Evolutionary conservation across 768 basidiomycete species (phyloP), one percentile per base, ranked within the genome.

Genomic region (Amanita jacksonii): DNA sequence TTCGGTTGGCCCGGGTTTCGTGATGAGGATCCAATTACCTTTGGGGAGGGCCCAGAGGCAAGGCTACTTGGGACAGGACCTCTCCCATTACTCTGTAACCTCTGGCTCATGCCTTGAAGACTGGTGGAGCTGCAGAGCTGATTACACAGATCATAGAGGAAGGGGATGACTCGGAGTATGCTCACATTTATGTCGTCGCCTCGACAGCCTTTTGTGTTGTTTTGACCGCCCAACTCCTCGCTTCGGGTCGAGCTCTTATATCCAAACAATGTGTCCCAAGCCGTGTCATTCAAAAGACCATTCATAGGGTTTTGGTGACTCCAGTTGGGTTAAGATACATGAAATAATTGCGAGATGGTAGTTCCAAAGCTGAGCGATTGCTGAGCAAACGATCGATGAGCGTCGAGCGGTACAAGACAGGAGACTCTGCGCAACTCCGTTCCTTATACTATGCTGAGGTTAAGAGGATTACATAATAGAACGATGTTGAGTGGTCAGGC

Each of bases 21-120:
- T 38, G 36, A 38, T 10, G 20, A 23, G 36, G 20, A 23, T 20
- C 50, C 6, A 40, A 52, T 57, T 12, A 8, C 22, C 4, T 54
- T 56, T 20, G 56, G 54, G 5, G 37, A 22, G 9, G 52, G 55
- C 7, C 46, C 52, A 12, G 49, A 53, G 8, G 56, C 47, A 5
- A n/a, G 16, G 13, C 37, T 37, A 38, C 16, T 48, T 40, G 49
- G 51, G 34, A 38, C 24, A 13, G 54, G 52, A 25, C 56, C 53
- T 3, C 39, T 47, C 30, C 54, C 54, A 9, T 16, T 54, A 8
- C 52, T 57, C 24, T 57, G 54, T 32, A 55, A 58, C 20, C 27
- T 54, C 20, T 51, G 42, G 9, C 35, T 36, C 35, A 10, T 19
- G 35, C 23, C 35, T 53, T 33, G 46, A 37, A 48, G 47, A 43